Percentiles rank a stretch among this genome's conserved stretches.
phyloP scores from a whole-genome alignment of 2,329 filamentous ascomycete species.

The Monilinia fructicola region DNA sequence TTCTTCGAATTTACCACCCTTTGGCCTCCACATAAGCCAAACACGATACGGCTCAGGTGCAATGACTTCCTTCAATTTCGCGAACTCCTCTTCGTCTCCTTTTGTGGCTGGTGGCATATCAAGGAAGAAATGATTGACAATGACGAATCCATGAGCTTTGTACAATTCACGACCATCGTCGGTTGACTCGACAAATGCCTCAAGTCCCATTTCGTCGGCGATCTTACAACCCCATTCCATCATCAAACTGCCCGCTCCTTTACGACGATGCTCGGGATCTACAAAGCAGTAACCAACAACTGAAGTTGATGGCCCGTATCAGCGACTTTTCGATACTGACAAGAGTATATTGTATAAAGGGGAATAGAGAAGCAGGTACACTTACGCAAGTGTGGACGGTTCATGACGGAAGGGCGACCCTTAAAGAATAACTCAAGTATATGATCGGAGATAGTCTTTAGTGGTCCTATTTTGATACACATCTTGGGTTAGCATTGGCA shows the following conservation, averaged over 20 bases:
- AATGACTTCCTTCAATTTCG: background rate
- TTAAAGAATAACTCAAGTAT: background rate
- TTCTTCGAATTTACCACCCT: background rate
- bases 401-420: background rate
- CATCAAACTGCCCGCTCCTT: background rate
- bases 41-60: background rate
- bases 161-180: constrained; percentile 2
- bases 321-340: fast-evolving
- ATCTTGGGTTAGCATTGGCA: background rate
- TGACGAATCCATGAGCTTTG: constrained; percentile 9
- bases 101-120: background rate
- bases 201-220: constrained; percentile 16
- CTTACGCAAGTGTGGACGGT: background rate
- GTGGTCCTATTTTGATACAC: background rate
- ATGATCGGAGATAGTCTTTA: background rate
- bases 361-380: background rate
- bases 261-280: background rate
- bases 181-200: background rate
- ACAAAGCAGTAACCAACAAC: constrained; percentile 1
- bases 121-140: background rate
- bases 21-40: constrained; percentile 16
- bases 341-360: background rate
- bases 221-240: constrained; percentile 5
- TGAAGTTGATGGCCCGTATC: background rate
- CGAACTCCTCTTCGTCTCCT: background rate